Conservation (phyloP, 805 yeast genomes). For the Wickerhamiella azyma region DNA sequence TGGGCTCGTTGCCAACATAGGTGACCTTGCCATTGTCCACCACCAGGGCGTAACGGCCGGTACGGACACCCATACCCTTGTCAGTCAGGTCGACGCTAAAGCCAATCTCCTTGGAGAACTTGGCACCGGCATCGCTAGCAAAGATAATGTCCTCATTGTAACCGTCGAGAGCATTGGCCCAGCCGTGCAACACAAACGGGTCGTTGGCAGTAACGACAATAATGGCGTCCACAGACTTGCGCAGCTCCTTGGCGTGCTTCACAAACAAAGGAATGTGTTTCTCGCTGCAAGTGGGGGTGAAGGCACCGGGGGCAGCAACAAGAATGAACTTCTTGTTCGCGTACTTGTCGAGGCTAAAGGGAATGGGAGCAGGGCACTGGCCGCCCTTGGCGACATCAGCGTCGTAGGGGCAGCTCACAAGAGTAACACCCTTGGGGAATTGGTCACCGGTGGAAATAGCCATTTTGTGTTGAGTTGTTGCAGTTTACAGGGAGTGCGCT, state of each 20-base stretch:
- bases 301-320: slow-evolving; percentile 63
- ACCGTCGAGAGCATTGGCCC: slow-evolving; percentile 38
- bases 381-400: slow-evolving; percentile 22
- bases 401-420: slow-evolving; percentile 25
- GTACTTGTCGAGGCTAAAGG: slow-evolving; percentile 26
- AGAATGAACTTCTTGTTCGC: slow-evolving; percentile 41
- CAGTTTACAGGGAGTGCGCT: neutral
- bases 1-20: slow-evolving; percentile 64
- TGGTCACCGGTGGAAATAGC: slow-evolving; percentile 14
- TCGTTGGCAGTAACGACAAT: slow-evolving; percentile 74
- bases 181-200: slow-evolving; percentile 70
- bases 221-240: slow-evolving; percentile 41
- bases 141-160: slow-evolving; percentile 33
- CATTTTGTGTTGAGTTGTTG: neutral
- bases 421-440: slow-evolving; percentile 25
- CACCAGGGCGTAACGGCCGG: slow-evolving; percentile 61
- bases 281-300: slow-evolving; percentile 65
- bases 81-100: slow-evolving; percentile 55
- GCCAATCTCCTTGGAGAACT: slow-evolving; percentile 51
- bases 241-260: slow-evolving; percentile 36
- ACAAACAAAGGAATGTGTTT: slow-evolving; percentile 65
- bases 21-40: slow-evolving; percentile 63
- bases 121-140: slow-evolving; percentile 67
- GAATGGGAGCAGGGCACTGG: slow-evolving; percentile 30
- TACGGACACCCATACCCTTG: slow-evolving; percentile 59